Evolutionary conservation across 83 land plant genomes (phyloP), one percentile per base, ranked within the genome.

Genomic region (Picea abies): DNA sequence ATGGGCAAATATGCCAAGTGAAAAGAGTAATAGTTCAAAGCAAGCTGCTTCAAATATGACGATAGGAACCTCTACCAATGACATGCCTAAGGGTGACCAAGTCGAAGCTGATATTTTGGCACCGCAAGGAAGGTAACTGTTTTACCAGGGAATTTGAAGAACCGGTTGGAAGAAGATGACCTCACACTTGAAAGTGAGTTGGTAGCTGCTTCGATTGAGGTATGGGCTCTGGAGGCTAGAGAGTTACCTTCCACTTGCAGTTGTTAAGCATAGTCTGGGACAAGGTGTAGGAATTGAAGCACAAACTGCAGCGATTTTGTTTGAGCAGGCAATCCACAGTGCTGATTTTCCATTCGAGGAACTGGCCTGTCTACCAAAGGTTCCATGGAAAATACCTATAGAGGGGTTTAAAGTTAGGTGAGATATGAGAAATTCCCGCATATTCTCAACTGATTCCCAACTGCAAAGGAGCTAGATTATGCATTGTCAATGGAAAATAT

Each of bases 401-500:
- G 84, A 86, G 14, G 99, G 94, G 88, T 26, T 89, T 47, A 37
- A 81, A 79, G 88, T 41, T 11, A 90, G 99, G 86, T 88, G 73
- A 78, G 98, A 97, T 85, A 84, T 97, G 64, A 86, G 97, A 85
- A 56, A 84, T 72, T 63, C 82, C 41, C 88, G 97, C 22, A 80
- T 91, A 35, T 95, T 97, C 81, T 91, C 99, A 20, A 90, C 95
- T 85, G 99, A 97, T 79, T 95, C 98, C 76, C 82, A n/a, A 90
- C 96, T 76, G 96, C 99, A 20, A 87, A 88, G 64, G 98, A 95
- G 84, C 88, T 95, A 78, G 99, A 95, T 87, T 97, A 97, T 90
- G 99, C 99, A 20, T 81, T 97, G 63, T 97, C 99, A 22, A 79
- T 97, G 83, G 94, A 95, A 82, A 84, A n/a, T 23, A 26, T 95